Conservation (phyloP, 2,329 filamentous ascomycete genomes). For the Paramyrothecium sp. region DNA sequence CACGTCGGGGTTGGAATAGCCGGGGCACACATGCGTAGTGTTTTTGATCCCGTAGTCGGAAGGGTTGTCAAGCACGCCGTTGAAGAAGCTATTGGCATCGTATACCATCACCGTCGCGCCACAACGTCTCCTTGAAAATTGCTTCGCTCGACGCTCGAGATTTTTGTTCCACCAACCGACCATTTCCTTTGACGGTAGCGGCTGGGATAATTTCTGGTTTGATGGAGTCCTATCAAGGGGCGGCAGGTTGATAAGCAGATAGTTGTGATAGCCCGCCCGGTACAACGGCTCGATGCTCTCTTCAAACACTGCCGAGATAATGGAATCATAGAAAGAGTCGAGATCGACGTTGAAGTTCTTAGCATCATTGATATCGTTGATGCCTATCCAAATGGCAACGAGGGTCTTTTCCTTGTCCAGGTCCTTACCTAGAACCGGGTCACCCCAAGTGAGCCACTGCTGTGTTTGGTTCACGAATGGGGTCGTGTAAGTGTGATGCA, state of each 20-base stretch:
- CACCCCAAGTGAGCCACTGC: constrained; percentile 8
- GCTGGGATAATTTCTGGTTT: not conserved
- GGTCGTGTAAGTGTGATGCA: constrained; percentile 6
- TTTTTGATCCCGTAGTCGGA: constrained; percentile 2
- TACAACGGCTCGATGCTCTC: constrained; percentile 3
- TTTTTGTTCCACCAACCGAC: constrained; percentile 6
- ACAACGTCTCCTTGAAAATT: not conserved
- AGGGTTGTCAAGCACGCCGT: constrained; percentile 4
- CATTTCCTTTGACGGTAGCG: constrained; percentile 1
- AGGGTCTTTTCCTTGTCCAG: constrained; percentile 5
- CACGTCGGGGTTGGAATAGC: not conserved
- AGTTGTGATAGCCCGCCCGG: constrained; percentile 4
- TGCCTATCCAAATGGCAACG: constrained; percentile 9
- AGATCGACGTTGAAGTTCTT: not conserved
- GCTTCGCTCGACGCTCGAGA: not conserved
- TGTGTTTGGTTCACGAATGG: constrained; percentile 9
- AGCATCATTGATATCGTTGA: constrained; percentile 7
- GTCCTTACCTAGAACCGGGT: constrained; percentile 1
- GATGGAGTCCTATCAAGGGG: constrained; percentile 4
- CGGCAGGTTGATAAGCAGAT: constrained; percentile 9
- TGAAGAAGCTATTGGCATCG: constrained; percentile 6
- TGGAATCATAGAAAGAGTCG: constrained; percentile 3
- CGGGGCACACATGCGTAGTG: constrained; percentile 5
- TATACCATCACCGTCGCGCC: constrained; percentile 6
- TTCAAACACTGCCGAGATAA: constrained; percentile 5